Evolutionary conservation across 2,329 filamentous ascomycete genomes (phyloP), one percentile per base, ranked within the genome.

Genomic region (Scopulariopsis brevicaulis): DNA sequence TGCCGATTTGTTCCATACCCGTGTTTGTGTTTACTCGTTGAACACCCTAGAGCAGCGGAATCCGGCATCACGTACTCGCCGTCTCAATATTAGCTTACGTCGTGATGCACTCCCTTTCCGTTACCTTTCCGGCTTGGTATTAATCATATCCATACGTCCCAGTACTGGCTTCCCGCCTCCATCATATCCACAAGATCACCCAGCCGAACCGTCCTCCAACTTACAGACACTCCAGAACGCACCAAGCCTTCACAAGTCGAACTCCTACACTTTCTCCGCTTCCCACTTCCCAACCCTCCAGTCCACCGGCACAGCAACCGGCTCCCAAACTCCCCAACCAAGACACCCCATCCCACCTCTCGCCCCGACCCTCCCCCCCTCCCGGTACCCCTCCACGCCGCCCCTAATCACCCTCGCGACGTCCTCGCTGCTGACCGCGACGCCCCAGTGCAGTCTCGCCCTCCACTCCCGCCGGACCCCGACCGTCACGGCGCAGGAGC

Each of bases 351-450:
- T 57, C 32, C 32, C 34, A 1, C 48, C 56, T 22, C 34, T 24
- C 1, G n/a, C 56, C 48, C 51, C 24, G 1, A 57, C 48, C n/a
- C 20, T 53, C 2, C 48, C 48, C 3, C 11, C 40, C 18, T 18
- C 18, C 40, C 24, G 24, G 34, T 20, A 50, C 22, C 28, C 50
- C 46, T 20, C 37, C 32, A 57, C 48, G 5, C 12, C 51, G 28
- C 40, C 56, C 28, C 48, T 37, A 18, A 53, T n/a, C 12, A 53
- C 48, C 48, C 32, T 46, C 20, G 18, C 34, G 18, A 57, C 34
- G 32, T 57, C 56, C 48, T 32, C 56, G 18, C 48, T 57, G 10
- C 28, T 32, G 34, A 57, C 48, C 48, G 56, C 48, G 28, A 53
- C 51, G 32, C 56, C 56, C 56, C 56, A 57, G 20, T 32, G 56